phyloP scores from a whole-genome alignment of 2,329 filamentous ascomycete genomes.

The Paramyrothecium roridum region DNA sequence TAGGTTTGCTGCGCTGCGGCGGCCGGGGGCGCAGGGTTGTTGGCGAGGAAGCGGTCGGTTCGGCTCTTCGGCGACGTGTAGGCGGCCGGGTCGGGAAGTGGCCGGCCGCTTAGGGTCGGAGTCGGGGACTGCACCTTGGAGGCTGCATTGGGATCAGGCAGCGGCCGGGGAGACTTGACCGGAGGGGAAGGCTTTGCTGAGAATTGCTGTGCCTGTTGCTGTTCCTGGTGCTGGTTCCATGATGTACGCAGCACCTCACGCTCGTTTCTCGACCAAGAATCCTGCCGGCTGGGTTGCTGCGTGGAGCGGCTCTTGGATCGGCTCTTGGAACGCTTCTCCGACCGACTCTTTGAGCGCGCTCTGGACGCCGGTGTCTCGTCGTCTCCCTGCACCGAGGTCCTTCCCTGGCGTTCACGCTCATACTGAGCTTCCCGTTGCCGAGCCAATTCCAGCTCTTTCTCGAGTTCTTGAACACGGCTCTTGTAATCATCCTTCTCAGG shows the following conservation, averaged over 20 bases:
- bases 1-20: slow-evolving; percentile 45
- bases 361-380: slow-evolving; percentile 4
- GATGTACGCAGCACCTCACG: slow-evolving; percentile 60
- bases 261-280: slow-evolving; percentile 64
- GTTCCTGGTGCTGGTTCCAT: slow-evolving; percentile 39
- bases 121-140: slow-evolving; percentile 32
- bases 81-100: slow-evolving; percentile 48
- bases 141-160: slow-evolving; percentile 33
- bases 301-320: slow-evolving; percentile 21
- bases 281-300: slow-evolving; percentile 42
- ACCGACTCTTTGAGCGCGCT: slow-evolving; percentile 20
- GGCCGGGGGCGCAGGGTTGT: slow-evolving; percentile 47
- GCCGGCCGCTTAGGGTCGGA: slow-evolving; percentile 42
- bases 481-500: slow-evolving; percentile 43
- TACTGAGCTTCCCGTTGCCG: slow-evolving; percentile 62
- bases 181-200: slow-evolving; percentile 12
- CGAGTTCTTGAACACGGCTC: slow-evolving; percentile 74
- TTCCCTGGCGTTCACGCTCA: slow-evolving; percentile 53
- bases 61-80: slow-evolving; percentile 36
- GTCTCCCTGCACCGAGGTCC: slow-evolving; percentile 28
- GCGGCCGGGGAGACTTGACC: slow-evolving; percentile 34
- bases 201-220: slow-evolving; percentile 21
- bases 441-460: slow-evolving; percentile 64
- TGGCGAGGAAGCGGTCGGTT: slow-evolving; percentile 56
- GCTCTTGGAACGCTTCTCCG: slow-evolving; percentile 32